Evolutionary conservation across 2,329 filamentous ascomycete genomes (phyloP).

Genomic region (Beauveria scarabaeidicola): DNA sequence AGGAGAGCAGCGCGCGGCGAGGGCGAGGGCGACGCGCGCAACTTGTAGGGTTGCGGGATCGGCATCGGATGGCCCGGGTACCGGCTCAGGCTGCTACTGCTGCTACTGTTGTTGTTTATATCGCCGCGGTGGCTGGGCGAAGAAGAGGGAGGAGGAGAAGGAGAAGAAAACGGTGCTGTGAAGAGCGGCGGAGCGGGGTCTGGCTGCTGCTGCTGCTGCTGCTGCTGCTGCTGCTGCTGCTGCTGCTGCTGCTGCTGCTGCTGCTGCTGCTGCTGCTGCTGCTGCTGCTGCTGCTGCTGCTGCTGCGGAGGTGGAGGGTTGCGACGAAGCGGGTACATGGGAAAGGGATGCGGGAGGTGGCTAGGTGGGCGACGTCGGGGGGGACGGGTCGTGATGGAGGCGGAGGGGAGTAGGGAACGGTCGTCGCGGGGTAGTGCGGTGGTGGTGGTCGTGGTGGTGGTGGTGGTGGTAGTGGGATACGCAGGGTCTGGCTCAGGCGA

Average conservation of each 20-base stretch:
- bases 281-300: too few relatives aligned
- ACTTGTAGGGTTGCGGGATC: constrained; percentile 4
- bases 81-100: background rate
- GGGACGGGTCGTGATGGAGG: background rate
- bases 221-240: background rate
- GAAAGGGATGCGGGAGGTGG: constrained; percentile 10
- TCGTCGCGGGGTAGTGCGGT: constrained; percentile 13
- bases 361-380: constrained; percentile 7
- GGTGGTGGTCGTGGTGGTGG: constrained; percentile 3
- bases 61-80: constrained; percentile 6
- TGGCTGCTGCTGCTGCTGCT: too few relatives aligned
- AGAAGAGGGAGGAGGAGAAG: background rate
- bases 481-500: constrained; percentile 23
- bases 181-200: too few relatives aligned
- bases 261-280: too few relatives aligned
- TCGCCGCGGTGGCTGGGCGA: background rate
- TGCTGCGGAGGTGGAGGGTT: background rate
- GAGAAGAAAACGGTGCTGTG: too few relatives aligned
- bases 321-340: constrained; percentile 1
- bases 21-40: background rate
- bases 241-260: too few relatives aligned
- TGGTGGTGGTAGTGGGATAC: constrained; percentile 12
- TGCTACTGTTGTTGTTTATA: background rate
- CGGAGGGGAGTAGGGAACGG: constrained; percentile 13
- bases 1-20: background rate